These are phyloP conservation scores for Planoprotostelium fungivorum DNA, from an alignment of 78 protist species.

Conservation along the genomic window DNA sequence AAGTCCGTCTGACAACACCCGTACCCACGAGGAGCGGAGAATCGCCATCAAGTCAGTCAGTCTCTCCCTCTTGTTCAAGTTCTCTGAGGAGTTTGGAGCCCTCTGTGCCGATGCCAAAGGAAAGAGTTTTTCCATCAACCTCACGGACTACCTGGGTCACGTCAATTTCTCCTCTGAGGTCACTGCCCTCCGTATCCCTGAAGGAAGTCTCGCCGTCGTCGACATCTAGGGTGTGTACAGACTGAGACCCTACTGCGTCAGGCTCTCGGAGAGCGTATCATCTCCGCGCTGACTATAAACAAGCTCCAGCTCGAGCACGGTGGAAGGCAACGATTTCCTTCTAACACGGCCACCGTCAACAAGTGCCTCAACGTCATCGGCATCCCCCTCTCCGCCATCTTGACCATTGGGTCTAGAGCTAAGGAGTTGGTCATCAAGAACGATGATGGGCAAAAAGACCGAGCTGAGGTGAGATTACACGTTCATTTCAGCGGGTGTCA, in stretches of 20 bases:
- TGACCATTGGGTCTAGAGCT: slow-evolving; percentile 89
- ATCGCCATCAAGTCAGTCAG: slow-evolving; percentile 99
- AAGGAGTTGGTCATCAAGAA: slow-evolving; percentile 92
- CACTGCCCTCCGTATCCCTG: slow-evolving; percentile 99
- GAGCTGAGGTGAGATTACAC: too few relatives aligned
- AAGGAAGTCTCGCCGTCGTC: slow-evolving; percentile 99
- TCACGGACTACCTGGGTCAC: slow-evolving; percentile 98
- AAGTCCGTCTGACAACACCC: slow-evolving; percentile 92
- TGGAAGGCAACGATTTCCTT: slow-evolving; percentile 94
- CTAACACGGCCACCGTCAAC: slow-evolving; percentile 76
- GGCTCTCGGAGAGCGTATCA: slow-evolving; percentile 98
- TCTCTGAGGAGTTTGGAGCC: slow-evolving; percentile 46
- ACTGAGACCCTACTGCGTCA: slow-evolving; percentile 99
- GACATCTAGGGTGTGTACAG: slow-evolving; percentile 99
- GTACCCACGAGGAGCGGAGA: slow-evolving; percentile 96
- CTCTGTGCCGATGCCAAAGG: slow-evolving; percentile 34
- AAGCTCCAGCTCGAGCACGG: slow-evolving; percentile 95
- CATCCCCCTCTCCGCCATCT: slow-evolving; percentile 86
- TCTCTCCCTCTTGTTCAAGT: slow-evolving; percentile 88
- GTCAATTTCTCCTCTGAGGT: slow-evolving; percentile 98
- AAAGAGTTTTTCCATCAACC: slow-evolving; percentile 88
- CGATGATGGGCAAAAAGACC: slow-evolving; percentile 97
- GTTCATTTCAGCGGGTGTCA: too few relatives aligned
- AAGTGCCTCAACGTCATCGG: slow-evolving; percentile 76
- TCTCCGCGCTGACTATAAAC: slow-evolving; percentile 95